A percentile compares a stretch with the other conserved stretches of the same genome.
Evolutionary conservation across 352 stramenopile species (phyloP).

Genomic region (Plasmopara viticola): DNA sequence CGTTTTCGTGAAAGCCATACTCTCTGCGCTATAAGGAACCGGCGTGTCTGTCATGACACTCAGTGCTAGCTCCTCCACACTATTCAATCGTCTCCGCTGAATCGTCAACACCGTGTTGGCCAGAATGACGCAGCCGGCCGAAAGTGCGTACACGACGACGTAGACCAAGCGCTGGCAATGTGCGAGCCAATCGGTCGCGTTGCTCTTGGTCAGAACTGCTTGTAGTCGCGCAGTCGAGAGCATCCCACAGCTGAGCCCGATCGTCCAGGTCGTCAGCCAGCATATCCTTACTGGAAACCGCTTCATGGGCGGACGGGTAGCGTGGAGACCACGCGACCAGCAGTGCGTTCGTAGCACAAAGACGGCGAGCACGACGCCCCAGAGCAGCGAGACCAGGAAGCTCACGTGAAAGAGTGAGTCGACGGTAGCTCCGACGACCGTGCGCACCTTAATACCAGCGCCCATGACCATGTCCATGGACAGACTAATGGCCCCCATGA

Average conservation of each 20-base stretch:
- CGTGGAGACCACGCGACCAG: conserved; percentile 3
- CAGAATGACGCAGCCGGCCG: conserved; percentile 22
- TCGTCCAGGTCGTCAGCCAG: conserved; percentile 42
- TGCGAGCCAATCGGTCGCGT: conserved; percentile 1
- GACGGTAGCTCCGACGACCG: conserved; percentile 35
- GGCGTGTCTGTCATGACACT: conserved; percentile 17
- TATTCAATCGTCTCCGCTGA: conserved; percentile 11
- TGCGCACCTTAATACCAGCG: conserved; percentile 26
- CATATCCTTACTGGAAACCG: conserved; percentile 39
- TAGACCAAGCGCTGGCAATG: conserved; percentile 29
- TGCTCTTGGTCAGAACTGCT: conserved; percentile 17
- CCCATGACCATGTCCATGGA: conserved; percentile 52
- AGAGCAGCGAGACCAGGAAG: conserved; percentile 44
- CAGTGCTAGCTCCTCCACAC: conserved; percentile 8
- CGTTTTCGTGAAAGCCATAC: conserved; percentile 23
- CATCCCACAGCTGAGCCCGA: conserved; percentile 36
- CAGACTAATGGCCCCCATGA: conserved; percentile 42
- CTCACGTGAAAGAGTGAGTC: conserved; percentile 31
- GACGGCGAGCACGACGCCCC: conserved; percentile 37
- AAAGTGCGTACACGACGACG: conserved; percentile 27
- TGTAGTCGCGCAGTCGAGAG: conserved; percentile 32
- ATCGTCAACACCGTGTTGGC: conserved; percentile 31
- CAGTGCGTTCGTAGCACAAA: conserved; percentile 37
- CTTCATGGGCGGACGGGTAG: conserved; percentile 14
- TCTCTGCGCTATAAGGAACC: conserved; percentile 10